Evolutionary conservation across 495 filamentous ascomycete species (phyloP).

Genomic region (Apodospora peruviana): DNA sequence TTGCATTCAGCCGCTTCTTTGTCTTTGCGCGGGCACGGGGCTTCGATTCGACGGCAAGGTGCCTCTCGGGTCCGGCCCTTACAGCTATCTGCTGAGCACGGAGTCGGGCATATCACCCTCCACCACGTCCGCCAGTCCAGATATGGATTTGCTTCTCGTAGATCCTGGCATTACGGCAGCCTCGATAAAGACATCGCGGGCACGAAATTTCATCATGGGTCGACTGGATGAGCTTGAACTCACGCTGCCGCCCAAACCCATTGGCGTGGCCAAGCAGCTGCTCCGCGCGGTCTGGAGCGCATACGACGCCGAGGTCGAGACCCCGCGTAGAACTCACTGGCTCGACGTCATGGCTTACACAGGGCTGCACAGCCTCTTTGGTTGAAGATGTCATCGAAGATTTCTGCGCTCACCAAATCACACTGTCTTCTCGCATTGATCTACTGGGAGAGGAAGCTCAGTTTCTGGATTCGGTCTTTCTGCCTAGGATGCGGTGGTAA

Average conservation of each 20-base stretch:
- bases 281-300: constrained; percentile 24
- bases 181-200: constrained; percentile 18
- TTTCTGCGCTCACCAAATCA: no score
- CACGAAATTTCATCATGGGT: constrained; percentile 22
- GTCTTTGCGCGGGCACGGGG: constrained; percentile 28
- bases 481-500: no score
- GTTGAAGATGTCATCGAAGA: constrained; percentile 9
- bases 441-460: no score
- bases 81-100: constrained; percentile 13
- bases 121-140: neutral
- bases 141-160: neutral
- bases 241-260: constrained; percentile 28
- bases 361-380: constrained; percentile 28
- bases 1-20: constrained; percentile 29
- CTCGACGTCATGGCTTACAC: constrained; percentile 28
- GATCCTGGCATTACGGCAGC: constrained; percentile 7
- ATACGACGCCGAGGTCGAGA: constrained; percentile 27
- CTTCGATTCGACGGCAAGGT: constrained; percentile 23
- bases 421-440: no score
- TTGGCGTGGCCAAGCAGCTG: constrained; percentile 26
- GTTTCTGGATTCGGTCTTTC: no score
- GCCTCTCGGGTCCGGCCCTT: constrained; percentile 8
- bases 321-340: constrained; percentile 26
- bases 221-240: constrained; percentile 23
- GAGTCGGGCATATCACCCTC: neutral